These are phyloP conservation scores for Talinum fruticosum DNA, from an alignment of 148 eudicot species.

Conservation along the genomic window DNA sequence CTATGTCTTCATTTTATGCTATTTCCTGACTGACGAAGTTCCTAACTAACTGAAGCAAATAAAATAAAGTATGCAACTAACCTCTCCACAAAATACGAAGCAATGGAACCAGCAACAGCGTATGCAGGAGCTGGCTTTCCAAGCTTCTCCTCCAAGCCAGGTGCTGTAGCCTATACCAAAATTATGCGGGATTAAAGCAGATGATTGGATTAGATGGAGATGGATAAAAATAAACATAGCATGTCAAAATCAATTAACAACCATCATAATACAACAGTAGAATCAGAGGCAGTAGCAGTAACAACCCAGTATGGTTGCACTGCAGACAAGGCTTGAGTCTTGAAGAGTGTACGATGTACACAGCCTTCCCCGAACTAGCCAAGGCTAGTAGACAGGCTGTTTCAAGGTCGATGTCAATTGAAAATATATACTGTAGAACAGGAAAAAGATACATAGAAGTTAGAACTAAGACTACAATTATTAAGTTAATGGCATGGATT, in stretches of 20 bases:
- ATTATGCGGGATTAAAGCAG: too few species aligned
- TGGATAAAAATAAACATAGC: neutral
- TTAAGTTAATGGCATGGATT: slow-evolving; percentile 7
- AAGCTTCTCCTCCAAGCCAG: slow-evolving; percentile 73
- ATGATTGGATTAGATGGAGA: too few species aligned
- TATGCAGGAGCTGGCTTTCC: slow-evolving; percentile 86
- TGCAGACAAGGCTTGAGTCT: neutral
- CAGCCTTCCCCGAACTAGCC: neutral
- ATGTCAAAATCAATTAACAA: neutral
- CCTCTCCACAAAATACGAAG: slow-evolving; percentile 79
- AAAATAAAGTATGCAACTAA: slow-evolving; percentile 24
- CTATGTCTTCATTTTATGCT: neutral
- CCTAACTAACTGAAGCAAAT: neutral
- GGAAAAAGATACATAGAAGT: neutral
- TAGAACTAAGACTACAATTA: neutral
- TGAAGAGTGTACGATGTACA: neutral
- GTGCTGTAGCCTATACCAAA: slow-evolving; percentile 75
- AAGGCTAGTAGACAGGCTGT: neutral
- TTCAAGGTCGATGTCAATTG: too few species aligned
- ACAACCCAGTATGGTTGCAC: neutral
- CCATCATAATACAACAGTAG: too few species aligned
- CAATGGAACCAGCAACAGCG: slow-evolving; percentile 73
- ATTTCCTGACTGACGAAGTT: neutral
- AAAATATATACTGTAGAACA: neutral
- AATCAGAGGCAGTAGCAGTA: neutral